Base-by-base conservation (phyloP, 2,329 filamentous ascomycete species). In the Colletotrichum sp. region DNA sequence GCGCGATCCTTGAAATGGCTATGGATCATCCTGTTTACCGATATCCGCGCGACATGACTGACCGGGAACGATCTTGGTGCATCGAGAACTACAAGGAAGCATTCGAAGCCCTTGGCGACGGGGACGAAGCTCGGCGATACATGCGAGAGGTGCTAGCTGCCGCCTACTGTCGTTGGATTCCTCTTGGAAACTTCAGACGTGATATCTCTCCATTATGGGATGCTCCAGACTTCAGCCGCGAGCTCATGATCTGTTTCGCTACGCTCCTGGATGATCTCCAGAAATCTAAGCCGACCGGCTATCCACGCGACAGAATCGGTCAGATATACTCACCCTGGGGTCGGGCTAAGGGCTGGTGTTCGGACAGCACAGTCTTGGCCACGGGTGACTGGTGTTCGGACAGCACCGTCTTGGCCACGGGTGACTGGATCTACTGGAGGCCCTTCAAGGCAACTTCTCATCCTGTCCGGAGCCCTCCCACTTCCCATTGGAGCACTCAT, bases 21-120 rank as follows among this genome's bases (percentile, higher is more conserved):
- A 4, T 0, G 18, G n/a, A 21, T 21, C 44, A 21, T 13, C n/a
- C 44, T 4, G n/a, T 44, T 8, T 10, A 44, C 2, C 6, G 18
- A 1, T 0, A 10, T 10, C 0, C 36, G 6, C 1, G 1, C 16
- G 5, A 10, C 16, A 44, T 44, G 36, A 44, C 39, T n/a, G 18
- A 2, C 21, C 18, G 12, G 39, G 39, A 49, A 49, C 39, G 39
- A 49, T n/a, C 18, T 49, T 49, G 18, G 39, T 2, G 9, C 1
- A 49, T 49, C 0, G 12, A 49, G 1, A 49, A 49, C 44, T 49
- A 49, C 44, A 49, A 49, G 44, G 44, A 49, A 4, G 44, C 44
- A 13, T 49, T 49, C 10, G 44, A 49, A 6, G 18, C 18, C 44
- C 9, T 49, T 4, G 1, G 21, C 6, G 6, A 12, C 18, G 44